These are phyloP conservation scores for Aspergillus funiculosus DNA, from an alignment of 495 filamentous ascomycete species.

Conservation along the genomic window DNA sequence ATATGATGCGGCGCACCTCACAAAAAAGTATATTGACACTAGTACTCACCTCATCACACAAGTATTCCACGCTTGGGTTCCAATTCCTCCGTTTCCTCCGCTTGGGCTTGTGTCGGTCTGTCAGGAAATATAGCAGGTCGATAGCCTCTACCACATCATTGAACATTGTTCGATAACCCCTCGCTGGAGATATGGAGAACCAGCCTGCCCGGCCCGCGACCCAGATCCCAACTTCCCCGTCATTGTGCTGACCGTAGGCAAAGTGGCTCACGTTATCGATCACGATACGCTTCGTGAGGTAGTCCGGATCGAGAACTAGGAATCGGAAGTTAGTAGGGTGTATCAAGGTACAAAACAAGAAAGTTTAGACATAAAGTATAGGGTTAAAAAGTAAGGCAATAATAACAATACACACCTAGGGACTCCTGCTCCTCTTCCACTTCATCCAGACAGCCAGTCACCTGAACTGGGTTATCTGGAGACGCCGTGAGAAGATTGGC, in stretches of 20 bases:
- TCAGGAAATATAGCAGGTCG: conserved; percentile 62
- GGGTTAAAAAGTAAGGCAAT: not conserved
- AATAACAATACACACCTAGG: conserved; percentile 29
- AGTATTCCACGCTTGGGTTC: conserved; percentile 36
- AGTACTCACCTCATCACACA: conserved; percentile 45
- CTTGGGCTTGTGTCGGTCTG: conserved; percentile 41
- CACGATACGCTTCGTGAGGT: conserved; percentile 53
- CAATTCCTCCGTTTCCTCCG: conserved; percentile 29
- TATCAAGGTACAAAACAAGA: not conserved
- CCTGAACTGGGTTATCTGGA: conserved; percentile 48
- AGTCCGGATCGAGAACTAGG: conserved; percentile 44
- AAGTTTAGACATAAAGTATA: no score
- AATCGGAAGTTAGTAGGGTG: no score
- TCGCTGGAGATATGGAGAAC: conserved; percentile 64
- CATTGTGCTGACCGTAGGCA: conserved; percentile 61
- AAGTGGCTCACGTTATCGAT: conserved; percentile 58
- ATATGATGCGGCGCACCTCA: not conserved
- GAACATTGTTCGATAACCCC: conserved; percentile 55
- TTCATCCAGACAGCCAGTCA: conserved; percentile 48
- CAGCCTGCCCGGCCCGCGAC: conserved; percentile 71
- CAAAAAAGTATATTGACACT: not conserved
- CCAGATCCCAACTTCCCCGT: conserved; percentile 62
- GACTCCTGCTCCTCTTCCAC: conserved; percentile 41
- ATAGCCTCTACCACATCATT: conserved; percentile 64
- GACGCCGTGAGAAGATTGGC: conserved; percentile 51